These are phyloP conservation scores for Penicillium malachiteum DNA, from an alignment of 495 filamentous ascomycete species.

Conservation along the genomic window DNA sequence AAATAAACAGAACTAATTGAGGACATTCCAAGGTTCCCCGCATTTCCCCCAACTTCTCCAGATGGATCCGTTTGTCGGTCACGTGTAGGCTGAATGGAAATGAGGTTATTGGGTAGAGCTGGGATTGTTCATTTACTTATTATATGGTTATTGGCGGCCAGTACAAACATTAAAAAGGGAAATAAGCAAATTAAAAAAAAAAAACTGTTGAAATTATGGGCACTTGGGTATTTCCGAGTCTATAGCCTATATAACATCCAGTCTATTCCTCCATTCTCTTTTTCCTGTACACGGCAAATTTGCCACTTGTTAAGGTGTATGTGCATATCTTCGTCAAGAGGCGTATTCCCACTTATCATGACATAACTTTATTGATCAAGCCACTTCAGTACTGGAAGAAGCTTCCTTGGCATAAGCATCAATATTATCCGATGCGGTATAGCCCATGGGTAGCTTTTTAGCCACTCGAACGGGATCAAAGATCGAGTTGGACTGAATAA, in stretches of 20 bases:
- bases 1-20: not conserved
- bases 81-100: not conserved
- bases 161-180: too few relatives aligned
- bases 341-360: not conserved
- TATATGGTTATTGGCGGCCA: too few relatives aligned
- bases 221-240: too few relatives aligned
- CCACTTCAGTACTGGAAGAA: not conserved
- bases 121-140: too few relatives aligned
- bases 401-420: slow-evolving; percentile 1
- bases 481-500: slow-evolving; percentile 12
- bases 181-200: too few relatives aligned
- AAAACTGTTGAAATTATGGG: too few relatives aligned
- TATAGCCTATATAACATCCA: too few relatives aligned
- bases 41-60: not conserved
- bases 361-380: not conserved
- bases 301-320: not conserved
- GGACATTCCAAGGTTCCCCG: not conserved
- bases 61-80: not conserved
- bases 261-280: too few relatives aligned
- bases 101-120: too few relatives aligned
- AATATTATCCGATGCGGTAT: not conserved
- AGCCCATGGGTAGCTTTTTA: slow-evolving; percentile 5
- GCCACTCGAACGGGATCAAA: slow-evolving; percentile 17
- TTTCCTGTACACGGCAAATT: too few relatives aligned
- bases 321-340: not conserved